Conservation (phyloP, 192 early-diverging fungal genomes). For the Entomortierella lignicola region DNA sequence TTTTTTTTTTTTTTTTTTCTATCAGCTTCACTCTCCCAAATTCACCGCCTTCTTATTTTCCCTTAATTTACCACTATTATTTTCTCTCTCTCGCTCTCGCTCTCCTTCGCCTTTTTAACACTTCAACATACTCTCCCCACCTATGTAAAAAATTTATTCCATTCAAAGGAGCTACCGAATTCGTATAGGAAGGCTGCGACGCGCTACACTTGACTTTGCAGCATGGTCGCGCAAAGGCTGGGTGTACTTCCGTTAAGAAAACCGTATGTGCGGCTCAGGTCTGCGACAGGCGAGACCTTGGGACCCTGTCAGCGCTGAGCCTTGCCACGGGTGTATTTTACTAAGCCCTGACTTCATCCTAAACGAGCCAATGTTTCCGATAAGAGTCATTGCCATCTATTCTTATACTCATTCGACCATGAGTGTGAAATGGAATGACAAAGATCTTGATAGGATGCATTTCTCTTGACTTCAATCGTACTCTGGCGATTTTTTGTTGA, state of each 20-base stretch:
- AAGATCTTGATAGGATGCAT: slow-evolving; percentile 24
- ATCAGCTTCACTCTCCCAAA: too few species aligned
- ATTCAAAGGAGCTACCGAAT: too few species aligned
- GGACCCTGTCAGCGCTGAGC: slow-evolving; percentile 20
- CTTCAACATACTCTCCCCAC: too few species aligned
- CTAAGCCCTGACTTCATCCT: slow-evolving; percentile 20
- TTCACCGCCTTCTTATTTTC: too few species aligned
- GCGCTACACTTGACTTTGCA: slow-evolving; percentile 28
- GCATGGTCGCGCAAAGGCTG: slow-evolving; percentile 21
- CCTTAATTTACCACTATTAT: too few species aligned
- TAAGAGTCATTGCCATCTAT: slow-evolving; percentile 18
- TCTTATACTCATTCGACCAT: slow-evolving; percentile 9
- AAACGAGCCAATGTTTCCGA: slow-evolving; percentile 4
- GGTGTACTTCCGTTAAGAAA: slow-evolving; percentile 21
- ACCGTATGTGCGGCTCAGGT: slow-evolving; percentile 19
- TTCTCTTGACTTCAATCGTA: slow-evolving; percentile 23
- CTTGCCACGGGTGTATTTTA: slow-evolving; percentile 24
- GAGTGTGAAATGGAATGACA: slow-evolving; percentile 10
- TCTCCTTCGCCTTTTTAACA: too few species aligned
- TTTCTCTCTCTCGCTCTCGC: too few species aligned
- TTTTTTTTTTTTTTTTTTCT: too few species aligned
- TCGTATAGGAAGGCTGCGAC: too few species aligned
- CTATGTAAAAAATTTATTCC: too few species aligned
- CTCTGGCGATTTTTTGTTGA: slow-evolving; percentile 12
- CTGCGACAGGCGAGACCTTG: slow-evolving; percentile 19